Evolutionary conservation across 768 basidiomycete genomes (phyloP), one percentile per base, ranked within the genome.

Genomic region (Paxillus ammoniavirescens): DNA sequence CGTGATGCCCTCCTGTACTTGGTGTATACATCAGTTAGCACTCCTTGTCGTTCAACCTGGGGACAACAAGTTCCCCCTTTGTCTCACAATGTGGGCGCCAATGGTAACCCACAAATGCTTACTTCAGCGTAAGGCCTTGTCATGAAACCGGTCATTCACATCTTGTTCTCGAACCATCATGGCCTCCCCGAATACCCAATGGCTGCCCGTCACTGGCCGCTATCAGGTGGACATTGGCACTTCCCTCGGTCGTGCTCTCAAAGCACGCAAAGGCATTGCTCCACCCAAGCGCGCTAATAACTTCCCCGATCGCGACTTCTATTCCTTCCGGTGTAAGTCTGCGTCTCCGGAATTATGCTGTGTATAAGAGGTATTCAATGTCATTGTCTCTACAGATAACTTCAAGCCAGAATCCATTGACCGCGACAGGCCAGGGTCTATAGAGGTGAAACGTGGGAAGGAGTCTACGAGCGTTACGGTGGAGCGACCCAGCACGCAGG

Each of bases 371-470:
- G 10, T 45, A 6, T 41, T 49, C 48, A 49, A 42, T 28, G 2
- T 1, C 18, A 45, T 47, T 42, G 35, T 41, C 9, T 2, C 41
- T 49, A 43, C 61, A 93, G 91, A 90, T 61, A 84, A 86, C 59
- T 89, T 90, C 71, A 88, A 82, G 65, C 88, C 91, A 3, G 77
- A 80, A 49, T 83, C 86, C 5, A 77, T 91, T 42, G 88, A 92
- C 63, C 59, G 76, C 21, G 75, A 79, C 2, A 86, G 80, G 59
- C 78, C 86, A 35, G 89, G 89, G 15, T 77, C 77, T 28, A 78
- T 91, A 33, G 81, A 86, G 49, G 77, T 87, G 42, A 81, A 75
- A 62, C 77, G 77, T 56, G 75, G 76, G 7, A 74, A 74, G 56
- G 84, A 84, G 21, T 70, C 69, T 12, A 81, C 78, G 8, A 76